phyloP scores from a whole-genome alignment of 2,329 filamentous ascomycete species.

The Xylariaceae sp. region DNA sequence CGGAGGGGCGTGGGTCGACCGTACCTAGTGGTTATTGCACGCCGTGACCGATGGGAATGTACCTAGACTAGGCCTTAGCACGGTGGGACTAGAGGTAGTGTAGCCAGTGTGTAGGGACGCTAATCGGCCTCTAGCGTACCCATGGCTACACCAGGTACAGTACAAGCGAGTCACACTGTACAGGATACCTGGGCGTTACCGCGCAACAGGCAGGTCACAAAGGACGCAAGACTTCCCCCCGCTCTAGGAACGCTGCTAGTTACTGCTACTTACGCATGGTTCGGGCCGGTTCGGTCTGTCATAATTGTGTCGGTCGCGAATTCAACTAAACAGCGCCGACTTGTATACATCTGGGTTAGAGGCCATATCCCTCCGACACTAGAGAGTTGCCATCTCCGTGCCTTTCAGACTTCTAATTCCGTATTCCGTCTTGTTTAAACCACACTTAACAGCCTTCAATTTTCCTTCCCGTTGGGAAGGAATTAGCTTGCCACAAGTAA shows the following conservation, averaged over 20 bases:
- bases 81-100: neutral
- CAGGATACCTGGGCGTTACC: neutral
- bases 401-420: neutral
- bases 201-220: neutral
- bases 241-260: neutral
- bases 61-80: neutral
- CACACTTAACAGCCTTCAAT: neutral
- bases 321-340: neutral
- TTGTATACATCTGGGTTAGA: neutral
- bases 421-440: neutral
- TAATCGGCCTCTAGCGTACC: neutral
- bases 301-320: neutral
- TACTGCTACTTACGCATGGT: neutral
- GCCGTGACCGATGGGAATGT: neutral
- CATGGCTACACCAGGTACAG: neutral
- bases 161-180: neutral
- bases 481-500: neutral
- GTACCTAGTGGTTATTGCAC: neutral
- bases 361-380: too few relatives aligned
- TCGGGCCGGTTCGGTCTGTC: neutral
- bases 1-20: neutral
- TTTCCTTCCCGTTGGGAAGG: neutral
- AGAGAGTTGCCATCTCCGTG: too few relatives aligned
- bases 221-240: neutral
- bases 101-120: neutral